phyloP scores from a whole-genome alignment of 768 basidiomycete genomes.

The Erythrobasidium yunnanense region DNA sequence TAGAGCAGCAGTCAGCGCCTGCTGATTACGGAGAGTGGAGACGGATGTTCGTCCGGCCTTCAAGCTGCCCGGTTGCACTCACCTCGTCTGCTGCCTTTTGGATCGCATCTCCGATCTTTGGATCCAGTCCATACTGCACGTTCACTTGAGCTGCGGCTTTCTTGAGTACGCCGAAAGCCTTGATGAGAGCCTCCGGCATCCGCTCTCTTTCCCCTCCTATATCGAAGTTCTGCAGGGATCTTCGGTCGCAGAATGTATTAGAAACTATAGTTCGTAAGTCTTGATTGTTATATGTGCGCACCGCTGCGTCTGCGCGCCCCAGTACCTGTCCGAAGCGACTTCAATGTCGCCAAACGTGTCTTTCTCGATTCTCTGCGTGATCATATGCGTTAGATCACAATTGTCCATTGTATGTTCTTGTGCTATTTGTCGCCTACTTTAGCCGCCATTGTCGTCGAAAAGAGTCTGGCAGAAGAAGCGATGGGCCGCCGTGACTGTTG shows the following conservation, averaged over 20 bases:
- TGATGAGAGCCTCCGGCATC: conserved; percentile 86
- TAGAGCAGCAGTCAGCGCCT: too few relatives aligned
- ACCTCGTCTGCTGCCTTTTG: conserved; percentile 89
- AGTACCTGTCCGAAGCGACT: conserved; percentile 79
- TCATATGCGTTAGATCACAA: too few relatives aligned
- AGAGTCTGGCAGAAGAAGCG: too few relatives aligned
- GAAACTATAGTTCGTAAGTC: not conserved
- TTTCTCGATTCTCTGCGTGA: conserved; percentile 16
- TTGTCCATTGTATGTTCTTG: too few relatives aligned
- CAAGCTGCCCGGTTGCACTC: too few relatives aligned
- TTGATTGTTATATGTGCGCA: conserved; percentile 40
- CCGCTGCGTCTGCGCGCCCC: conserved; percentile 98
- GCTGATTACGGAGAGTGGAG: too few relatives aligned
- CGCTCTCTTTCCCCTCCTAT: conserved; percentile 91
- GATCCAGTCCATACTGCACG: conserved; percentile 75
- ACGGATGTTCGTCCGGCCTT: too few relatives aligned
- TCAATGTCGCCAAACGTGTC: conserved; percentile 94
- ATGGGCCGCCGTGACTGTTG: too few relatives aligned
- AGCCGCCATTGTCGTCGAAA: too few relatives aligned
- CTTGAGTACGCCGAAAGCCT: conserved; percentile 94
- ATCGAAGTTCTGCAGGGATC: conserved; percentile 93
- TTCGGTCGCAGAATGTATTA: conserved; percentile 39
- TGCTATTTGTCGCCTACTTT: too few relatives aligned
- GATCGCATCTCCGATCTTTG: conserved; percentile 75
- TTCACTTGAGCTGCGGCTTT: conserved; percentile 92